phyloP scores from a whole-genome alignment of 2,329 filamentous ascomycete species.

The Xylariales sp. region DNA sequence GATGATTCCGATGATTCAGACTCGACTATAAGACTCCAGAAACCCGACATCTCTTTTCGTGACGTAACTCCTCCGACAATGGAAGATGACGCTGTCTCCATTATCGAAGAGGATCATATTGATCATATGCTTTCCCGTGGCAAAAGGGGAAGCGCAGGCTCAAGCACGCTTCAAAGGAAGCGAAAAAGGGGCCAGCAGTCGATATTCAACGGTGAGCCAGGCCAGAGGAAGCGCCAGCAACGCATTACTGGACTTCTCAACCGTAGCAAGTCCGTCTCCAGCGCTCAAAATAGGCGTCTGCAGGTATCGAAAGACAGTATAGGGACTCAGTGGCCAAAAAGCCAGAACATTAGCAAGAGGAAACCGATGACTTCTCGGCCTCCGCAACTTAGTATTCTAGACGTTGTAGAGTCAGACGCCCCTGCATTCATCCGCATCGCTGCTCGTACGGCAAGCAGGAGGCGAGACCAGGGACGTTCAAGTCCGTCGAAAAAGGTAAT shows the following conservation, averaged over 20 bases:
- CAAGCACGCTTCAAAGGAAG: slow-evolving; percentile 43
- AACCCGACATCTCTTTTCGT: slow-evolving; percentile 25
- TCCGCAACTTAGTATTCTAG: slow-evolving; percentile 70
- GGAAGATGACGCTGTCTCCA: slow-evolving; percentile 54
- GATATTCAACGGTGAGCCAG: slow-evolving; percentile 46
- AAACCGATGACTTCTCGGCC: slow-evolving; percentile 42
- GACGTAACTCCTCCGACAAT: slow-evolving; percentile 37
- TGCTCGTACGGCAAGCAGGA: slow-evolving; percentile 65
- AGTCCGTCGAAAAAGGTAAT: slow-evolving; percentile 69
- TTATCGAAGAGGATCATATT: slow-evolving; percentile 63
- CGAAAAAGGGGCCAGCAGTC: slow-evolving; percentile 50
- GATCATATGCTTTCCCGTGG: slow-evolving; percentile 61
- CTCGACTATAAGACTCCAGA: slow-evolving; percentile 42
- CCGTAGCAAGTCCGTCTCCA: slow-evolving; percentile 37
- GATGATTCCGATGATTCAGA: slow-evolving; percentile 60
- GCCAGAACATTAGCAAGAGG: slow-evolving; percentile 25
- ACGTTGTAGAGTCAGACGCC: slow-evolving; percentile 64
- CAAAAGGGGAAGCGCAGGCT: slow-evolving; percentile 54
- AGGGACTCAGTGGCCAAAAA: slow-evolving; percentile 28
- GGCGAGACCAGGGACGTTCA: slow-evolving; percentile 62
- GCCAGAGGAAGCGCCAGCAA: slow-evolving; percentile 47
- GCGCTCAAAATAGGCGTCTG: slow-evolving; percentile 13
- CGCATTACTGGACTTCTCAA: slow-evolving; percentile 47
- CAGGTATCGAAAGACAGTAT: slow-evolving; percentile 5
- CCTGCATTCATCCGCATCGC: slow-evolving; percentile 71